Evolutionary conservation across 257 asterid genomes (phyloP), one percentile per base, ranked within the genome.

Genomic region (Primulina huaijiensis): DNA sequence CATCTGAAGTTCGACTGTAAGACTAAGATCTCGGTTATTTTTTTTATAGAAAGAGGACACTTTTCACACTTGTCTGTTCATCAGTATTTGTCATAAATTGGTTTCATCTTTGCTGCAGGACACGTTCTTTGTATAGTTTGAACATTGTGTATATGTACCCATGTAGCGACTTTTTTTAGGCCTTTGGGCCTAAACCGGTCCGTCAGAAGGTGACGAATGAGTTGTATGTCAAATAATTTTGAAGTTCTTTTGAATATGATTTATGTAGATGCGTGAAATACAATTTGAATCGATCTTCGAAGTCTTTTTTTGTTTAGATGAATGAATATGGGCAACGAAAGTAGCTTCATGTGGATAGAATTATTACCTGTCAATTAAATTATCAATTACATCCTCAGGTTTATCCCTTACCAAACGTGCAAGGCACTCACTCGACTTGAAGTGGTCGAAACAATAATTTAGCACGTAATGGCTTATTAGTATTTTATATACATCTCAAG

Each of bases 161-260:
- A 2, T 50, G 8, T 16, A 16, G 57, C 17, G 20, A 16, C 57
- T 43, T 12, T 33, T 40, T 9, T 50, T 1, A 3, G 30, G 30
- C 30, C 30, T 27, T 27, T 16, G 57, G 57, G 57, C 57, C 21
- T 50, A 50, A 16, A 17, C 21, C 53, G n/a, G 53, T 43, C 53
- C 12, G 53, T 43, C 72, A 65, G 96, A 87, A 38, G 53, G 53
- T 3, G n/a, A 43, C 3, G 53, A 43, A 14, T 23, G 25, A 12
- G 53, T 43, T 5, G n/a, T 10, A 17, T 31, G 50, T 0, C 16
- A 10, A 38, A 9, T 38, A 38, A 38, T 11, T 38, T 37, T 37
- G 0, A 38, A 10, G 2, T 43, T 14, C 3, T 4, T 43, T 43
- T 14, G 55, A 40, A 40, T 9, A 11, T 40, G 17, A 14, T 43